Percentiles rank a stretch among this genome's conserved stretches.
These are phyloP conservation scores for Leishmania gerbilli DNA, from an alignment of 208 protist genomes.

Conservation along the genomic window DNA sequence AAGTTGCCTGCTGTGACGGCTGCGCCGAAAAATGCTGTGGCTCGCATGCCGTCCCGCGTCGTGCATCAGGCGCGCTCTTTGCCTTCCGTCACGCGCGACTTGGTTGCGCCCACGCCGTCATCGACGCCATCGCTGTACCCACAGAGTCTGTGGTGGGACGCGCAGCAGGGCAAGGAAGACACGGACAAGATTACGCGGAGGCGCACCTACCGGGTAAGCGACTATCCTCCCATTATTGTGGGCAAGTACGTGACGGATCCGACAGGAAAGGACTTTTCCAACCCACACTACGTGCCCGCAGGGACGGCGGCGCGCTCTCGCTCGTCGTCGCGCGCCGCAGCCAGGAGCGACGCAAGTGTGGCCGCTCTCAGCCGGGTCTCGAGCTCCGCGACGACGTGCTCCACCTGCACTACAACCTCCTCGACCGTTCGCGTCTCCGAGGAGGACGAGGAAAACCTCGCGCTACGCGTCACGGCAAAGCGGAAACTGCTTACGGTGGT, in stretches of 20 bases:
- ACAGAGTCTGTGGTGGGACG: constrained; percentile 70
- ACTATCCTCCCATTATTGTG: constrained; percentile 50
- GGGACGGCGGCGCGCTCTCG: constrained; percentile 13
- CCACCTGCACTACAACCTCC: constrained; percentile 20
- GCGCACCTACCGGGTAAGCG: constrained; percentile 55
- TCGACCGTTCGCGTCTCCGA: constrained; percentile 13
- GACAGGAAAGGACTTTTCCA: constrained; percentile 74
- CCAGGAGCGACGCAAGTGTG: constrained; percentile 6
- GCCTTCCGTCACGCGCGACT: constrained; percentile 17
- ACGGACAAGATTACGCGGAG: constrained; percentile 43
- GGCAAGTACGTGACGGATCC: constrained; percentile 79
- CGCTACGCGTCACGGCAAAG: constrained; percentile 8
- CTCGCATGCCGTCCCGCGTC: constrained; percentile 11
- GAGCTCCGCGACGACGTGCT: constrained; percentile 18
- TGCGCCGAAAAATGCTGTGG: background rate
- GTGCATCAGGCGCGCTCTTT: constrained; percentile 29
- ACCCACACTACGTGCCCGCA: constrained; percentile 63
- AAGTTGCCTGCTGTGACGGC: constrained; percentile 18
- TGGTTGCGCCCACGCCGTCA: constrained; percentile 12
- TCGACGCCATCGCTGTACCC: constrained; percentile 51
- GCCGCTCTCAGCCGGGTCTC: constrained; percentile 10
- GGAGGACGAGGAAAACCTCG: constrained; percentile 23
- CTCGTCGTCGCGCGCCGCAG: constrained; percentile 21
- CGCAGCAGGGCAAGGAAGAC: constrained; percentile 52
- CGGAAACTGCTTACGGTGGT: constrained; percentile 54